Evolutionary conservation across 2,329 filamentous ascomycete species (phyloP), one percentile per base, ranked within the genome.

Genomic region (Pseudopithomyces maydicus): DNA sequence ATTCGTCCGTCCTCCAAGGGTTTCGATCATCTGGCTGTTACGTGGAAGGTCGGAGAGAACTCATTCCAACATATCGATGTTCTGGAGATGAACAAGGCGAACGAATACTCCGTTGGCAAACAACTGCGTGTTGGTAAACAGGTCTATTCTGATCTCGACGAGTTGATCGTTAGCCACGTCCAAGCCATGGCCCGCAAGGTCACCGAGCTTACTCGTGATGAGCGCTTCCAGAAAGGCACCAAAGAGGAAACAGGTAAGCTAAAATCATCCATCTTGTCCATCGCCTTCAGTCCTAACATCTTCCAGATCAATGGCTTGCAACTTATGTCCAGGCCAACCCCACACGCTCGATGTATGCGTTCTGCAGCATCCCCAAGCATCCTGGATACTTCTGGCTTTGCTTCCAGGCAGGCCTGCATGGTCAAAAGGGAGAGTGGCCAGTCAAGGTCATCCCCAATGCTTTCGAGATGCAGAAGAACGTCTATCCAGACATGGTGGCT

Each of bases 31-130:
- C 82, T 99, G 54, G 92, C 94, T 7, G 88, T 99, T 45, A 99
- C 95, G 0, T 99, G 95, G 95, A 99, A 99, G 81, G 93, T 99
- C 14, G 90, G 92, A 1, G 92, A 98, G 74, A 90, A 90, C 57
- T 88, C 98, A n/a, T 99, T 93, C 75, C 93, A 99, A 78, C 95
- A 99, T 76, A 91, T 99, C 62, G 95, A 99, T 76, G 94, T 99
- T 33, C 84, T 99, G 38, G 95, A 99, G 78, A 83, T 99, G 71
- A 91, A 96, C 76, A 99, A 99, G 78, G 92, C 97, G 61, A 98
- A 92, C 61, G 94, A 98, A 74, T 98, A 97, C 74, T 93, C 92
- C 0, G 89, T 98, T 3, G 95, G 95, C 61, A 89, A 89, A 67
- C 88, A 89, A 41, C 84, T 99, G 52, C 90, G 91, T 62, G 91